These are phyloP conservation scores for Oldenlandia corymbosa DNA, from an alignment of 257 asterid genomes.

Conservation along the genomic window DNA sequence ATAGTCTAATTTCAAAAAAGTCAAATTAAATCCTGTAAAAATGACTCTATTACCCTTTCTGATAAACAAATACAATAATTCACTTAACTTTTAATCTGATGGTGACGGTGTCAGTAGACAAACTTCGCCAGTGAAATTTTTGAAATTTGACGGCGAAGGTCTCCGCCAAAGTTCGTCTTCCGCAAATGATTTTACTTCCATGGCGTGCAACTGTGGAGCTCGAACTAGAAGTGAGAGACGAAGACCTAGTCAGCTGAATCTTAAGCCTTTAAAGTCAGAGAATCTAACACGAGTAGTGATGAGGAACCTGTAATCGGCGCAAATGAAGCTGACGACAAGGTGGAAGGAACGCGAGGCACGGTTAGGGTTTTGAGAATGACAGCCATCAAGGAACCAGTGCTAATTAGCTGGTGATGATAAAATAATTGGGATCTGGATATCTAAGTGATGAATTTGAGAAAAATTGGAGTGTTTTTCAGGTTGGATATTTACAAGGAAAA, in stretches of 20 bases:
- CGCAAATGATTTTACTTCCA: slow-evolving; percentile 60
- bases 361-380: slow-evolving; percentile 63
- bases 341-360: slow-evolving; percentile 63
- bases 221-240: slow-evolving; percentile 32
- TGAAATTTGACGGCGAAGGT: no score
- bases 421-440: background rate
- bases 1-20: no score
- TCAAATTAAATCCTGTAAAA: no score
- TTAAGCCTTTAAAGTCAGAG: slow-evolving; percentile 58
- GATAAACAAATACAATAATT: no score
- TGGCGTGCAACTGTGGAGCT: slow-evolving; percentile 32
- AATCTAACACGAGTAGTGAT: slow-evolving; percentile 40
- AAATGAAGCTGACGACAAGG: slow-evolving; percentile 41
- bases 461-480: background rate
- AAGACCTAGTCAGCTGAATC: slow-evolving; percentile 49
- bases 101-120: no score
- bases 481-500: slow-evolving; percentile 5
- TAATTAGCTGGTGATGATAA: slow-evolving; percentile 18
- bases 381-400: slow-evolving; percentile 36
- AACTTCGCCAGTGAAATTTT: no score
- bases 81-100: no score
- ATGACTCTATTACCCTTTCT: no score
- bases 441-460: background rate
- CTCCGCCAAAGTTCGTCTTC: no score
- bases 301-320: slow-evolving; percentile 37